These are phyloP conservation scores for Globisporangium cystogenes DNA, from an alignment of 352 stramenopile genomes.

Conservation along the genomic window DNA sequence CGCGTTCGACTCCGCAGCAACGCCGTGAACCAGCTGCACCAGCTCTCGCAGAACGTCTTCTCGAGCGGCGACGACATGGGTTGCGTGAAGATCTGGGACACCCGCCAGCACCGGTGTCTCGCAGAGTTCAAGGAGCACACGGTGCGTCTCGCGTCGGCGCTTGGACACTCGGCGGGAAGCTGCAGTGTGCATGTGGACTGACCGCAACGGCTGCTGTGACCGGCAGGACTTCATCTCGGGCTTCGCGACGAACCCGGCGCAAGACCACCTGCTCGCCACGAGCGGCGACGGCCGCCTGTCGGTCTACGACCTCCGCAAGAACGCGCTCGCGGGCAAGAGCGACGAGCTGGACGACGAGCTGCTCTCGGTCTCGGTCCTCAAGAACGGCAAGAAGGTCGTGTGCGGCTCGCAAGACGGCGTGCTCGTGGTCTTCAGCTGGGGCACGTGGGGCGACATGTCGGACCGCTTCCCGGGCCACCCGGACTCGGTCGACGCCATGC, in stretches of 20 bases:
- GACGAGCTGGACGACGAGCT: constrained; percentile 83
- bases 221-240: constrained; percentile 91
- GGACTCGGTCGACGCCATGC: constrained; percentile 91
- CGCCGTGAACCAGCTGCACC: constrained; percentile 69
- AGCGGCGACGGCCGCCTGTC: constrained; percentile 89
- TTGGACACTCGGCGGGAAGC: too few species aligned
- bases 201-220: neutral
- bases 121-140: constrained; percentile 91
- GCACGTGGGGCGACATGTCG: constrained; percentile 94
- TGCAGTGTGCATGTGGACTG: neutral
- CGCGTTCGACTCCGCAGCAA: constrained; percentile 21
- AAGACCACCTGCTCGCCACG: constrained; percentile 86
- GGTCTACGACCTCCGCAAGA: constrained; percentile 89
- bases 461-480: constrained; percentile 95
- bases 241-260: constrained; percentile 80
- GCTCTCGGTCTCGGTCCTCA: constrained; percentile 68
- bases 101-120: constrained; percentile 77
- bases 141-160: constrained; percentile 16
- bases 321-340: constrained; percentile 71
- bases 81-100: constrained; percentile 87
- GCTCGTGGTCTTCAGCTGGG: constrained; percentile 94
- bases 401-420: constrained; percentile 94
- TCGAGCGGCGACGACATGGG: constrained; percentile 77
- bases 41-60: constrained; percentile 67
- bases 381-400: constrained; percentile 92